Base-by-base conservation (phyloP, 1,284 basidiomycete genomes). In the Pseudozyma thailandica region DNA sequence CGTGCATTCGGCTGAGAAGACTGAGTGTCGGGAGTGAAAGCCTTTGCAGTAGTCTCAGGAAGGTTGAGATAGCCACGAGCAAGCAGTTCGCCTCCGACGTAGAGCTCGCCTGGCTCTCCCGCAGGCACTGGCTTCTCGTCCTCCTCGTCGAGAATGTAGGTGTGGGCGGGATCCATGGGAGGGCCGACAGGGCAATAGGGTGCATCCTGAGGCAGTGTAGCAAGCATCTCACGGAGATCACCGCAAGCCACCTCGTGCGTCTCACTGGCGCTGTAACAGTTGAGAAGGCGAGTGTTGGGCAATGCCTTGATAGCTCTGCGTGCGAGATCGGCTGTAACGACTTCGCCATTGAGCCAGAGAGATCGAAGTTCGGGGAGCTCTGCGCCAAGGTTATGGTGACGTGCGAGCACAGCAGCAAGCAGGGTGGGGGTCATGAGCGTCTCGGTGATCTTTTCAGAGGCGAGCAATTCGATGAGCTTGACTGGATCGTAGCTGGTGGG, bases 381-480 rank as follows among this genome's bases (percentile, higher is more conserved):
- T 31, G 38, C 37, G 33, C 58, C 62, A 26, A 66, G 54, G 20
- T 66, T 60, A 50, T 48, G 44, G 47, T 82, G 75, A 9, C 80
- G 76, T 10, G 80, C 58, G 16, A 82, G 65, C n/a, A 82, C 75
- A 27, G 78, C 73, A 13, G 77, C 73, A 12, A 82, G 74, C 13
- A 82, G 55, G 6, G 81, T 82, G 13, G 81, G 80, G 16, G 81
- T 82, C 80, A 82, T 82, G 52, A 82, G 74, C 8, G 81, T 82
- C 30, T 82, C 81, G 45, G 80, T 80, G 63, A 82, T 80, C 23
- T 65, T 65, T 41, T 68, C 52, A 6, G 53, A 26, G 2, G 75
- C 55, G n/a, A 82, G 70, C 33, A 82, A 31, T 15, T 70, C 64
- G 33, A 82, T 70, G 37, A 82, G 75, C 18, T 66, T 66, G 50